These are phyloP conservation scores for Pichia nanzhaoensis DNA, from an alignment of 805 yeast species.

Conservation along the genomic window DNA sequence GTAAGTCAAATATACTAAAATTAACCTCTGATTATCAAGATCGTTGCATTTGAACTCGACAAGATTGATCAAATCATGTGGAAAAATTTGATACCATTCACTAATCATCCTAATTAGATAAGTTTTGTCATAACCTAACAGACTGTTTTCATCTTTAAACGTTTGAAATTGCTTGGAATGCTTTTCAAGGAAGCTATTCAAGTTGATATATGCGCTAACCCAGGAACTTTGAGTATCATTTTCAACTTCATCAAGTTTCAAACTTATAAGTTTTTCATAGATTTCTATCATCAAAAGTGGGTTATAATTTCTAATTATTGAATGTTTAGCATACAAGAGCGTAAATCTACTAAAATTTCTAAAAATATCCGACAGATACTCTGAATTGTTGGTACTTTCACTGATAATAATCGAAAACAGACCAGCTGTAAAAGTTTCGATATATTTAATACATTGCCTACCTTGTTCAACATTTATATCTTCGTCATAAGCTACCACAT, in stretches of 20 bases:
- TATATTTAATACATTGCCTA: conserved; percentile 2
- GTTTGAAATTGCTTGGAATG: conserved; percentile 1
- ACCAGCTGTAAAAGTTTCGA: conserved; percentile 5
- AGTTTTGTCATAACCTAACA: conserved; percentile 5
- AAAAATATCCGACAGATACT: not conserved
- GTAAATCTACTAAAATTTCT: not conserved
- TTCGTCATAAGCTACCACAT: conserved; percentile 1
- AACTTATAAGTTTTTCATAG: not conserved
- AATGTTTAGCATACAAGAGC: not conserved
- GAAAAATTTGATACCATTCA: conserved; percentile 9
- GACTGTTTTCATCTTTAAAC: not conserved
- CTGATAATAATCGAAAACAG: conserved; percentile 3
- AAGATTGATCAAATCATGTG: conserved; percentile 2
- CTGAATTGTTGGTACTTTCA: not conserved
- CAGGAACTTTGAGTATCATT: not conserved
- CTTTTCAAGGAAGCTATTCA: not conserved
- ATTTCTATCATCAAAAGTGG: not conserved
- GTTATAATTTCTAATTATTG: conserved; percentile 1
- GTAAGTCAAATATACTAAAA: not conserved
- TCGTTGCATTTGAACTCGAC: not conserved
- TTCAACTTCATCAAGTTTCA: not conserved
- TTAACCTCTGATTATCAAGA: not conserved
- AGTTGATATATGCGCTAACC: not conserved
- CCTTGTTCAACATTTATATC: not conserved
- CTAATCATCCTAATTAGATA: conserved; percentile 1